Base-by-base conservation (phyloP, 2,329 filamentous ascomycete genomes). In the Tympanopsis confertula region DNA sequence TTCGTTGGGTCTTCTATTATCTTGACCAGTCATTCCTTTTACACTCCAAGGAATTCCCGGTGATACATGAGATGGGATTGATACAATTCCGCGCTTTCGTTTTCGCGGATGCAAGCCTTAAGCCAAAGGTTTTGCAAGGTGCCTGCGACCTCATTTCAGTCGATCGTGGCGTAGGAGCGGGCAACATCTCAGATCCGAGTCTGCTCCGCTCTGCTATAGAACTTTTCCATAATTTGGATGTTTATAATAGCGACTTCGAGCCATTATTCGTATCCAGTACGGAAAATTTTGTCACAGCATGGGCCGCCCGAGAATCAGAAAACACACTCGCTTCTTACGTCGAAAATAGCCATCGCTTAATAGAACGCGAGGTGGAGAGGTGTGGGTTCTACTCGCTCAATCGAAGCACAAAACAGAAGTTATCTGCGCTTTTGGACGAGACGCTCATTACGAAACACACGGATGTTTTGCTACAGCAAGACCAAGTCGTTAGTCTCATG, bases 1-100 rank as follows among this genome's bases (percentile, higher is more conserved):
- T 98, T 38, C 77, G 87, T 36, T 89, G 84, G 44, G 82, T 93
- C 28, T 96, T 95, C 60, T 94, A 87, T 62, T 98, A 88, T 52
- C 71, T 98, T 45, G 89, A 98, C 55, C 79, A 91, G 44, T 85
- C 87, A 2, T 95, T 87, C 52, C 69, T 98, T 5, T 66, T 94
- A 2, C 79, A 82, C 40, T 78, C 79, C 35, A 78, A 80, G 46
- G 75, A 81, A 17, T 61, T 71, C 24, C 69, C 71, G 7, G 82
- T 82, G 22, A 76, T 98, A 40, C 82, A 88, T 50, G 86, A 94
- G 51, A 78, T 94, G 65, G 76, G 81, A 4, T 77, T 91, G 39
- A 61, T 68, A 13, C 71, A 86, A 42, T 98, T 96, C 54, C 74
- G 84, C 38, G 71, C 61, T 42, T 69, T 68, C 46, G 56, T 69